Base-by-base conservation (phyloP, 805 yeast genomes). In the Torulaspora microellipsoides region DNA sequence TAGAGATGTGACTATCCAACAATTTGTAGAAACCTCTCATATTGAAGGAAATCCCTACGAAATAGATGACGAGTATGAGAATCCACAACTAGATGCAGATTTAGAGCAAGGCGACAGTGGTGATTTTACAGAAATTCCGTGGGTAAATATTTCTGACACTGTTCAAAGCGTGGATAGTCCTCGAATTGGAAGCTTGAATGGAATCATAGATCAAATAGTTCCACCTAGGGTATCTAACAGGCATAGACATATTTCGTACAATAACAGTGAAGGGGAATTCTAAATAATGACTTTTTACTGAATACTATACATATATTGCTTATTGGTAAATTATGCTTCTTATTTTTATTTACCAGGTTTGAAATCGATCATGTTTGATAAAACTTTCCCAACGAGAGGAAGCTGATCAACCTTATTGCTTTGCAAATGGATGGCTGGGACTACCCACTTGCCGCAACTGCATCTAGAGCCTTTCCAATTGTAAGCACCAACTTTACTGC, bases 381-480 rank as follows among this genome's bases (percentile, higher is more conserved):
- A 42, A 8, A 38, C 52, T 14, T 34, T 49, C 10, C 41, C 42
- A 8, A 47, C 36, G 15, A 45, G 40, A 20, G 61, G 54, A 40
- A 80, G 71, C 47, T 78, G 78, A 60, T 91, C 97, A 4, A 87
- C 91, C 60, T 86, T 85, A 6, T 89, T 83, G 25, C 81, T 71
- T 62, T 82, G 89, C 43, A 93, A 64, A 61, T 85, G 87, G 47
- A 93, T 75, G 1, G 95, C 95, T 0, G 99, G 99, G 8, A 87
- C 76, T 73, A 91, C 82, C 99, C 99, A 93, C 55, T 78, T 80
- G 2, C 97, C 97, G 64, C 99, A 93, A 45, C 93, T 80, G 64
- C 99, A 93, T 55, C 95, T 70, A 1, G 91, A 80, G 0, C 99
- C 99, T 56, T 82, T 85, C 99, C 99, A 93, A 49, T 82, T 79